These are phyloP conservation scores for Chamaecrista fasciculata DNA, from an alignment of 306 rosid species.

Conservation along the genomic window DNA sequence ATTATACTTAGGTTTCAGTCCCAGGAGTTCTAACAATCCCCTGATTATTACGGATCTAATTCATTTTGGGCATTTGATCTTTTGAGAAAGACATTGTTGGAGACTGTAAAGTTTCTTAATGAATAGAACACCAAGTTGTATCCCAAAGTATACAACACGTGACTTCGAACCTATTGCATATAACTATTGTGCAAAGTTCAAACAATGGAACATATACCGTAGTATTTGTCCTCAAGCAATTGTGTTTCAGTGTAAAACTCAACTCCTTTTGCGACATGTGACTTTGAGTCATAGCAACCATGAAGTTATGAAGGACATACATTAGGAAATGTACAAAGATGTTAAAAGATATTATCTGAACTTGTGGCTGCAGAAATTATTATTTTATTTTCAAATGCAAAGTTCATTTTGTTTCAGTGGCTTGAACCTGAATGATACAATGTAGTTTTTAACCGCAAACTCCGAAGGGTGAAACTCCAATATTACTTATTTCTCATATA, in stretches of 20 bases:
- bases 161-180: too few relatives aligned
- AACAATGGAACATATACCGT: background rate
- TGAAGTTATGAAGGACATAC: background rate
- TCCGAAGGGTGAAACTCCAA: background rate
- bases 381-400: constrained; percentile 43
- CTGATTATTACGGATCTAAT: too few relatives aligned
- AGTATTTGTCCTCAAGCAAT: background rate
- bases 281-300: constrained; percentile 13
- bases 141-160: too few relatives aligned
- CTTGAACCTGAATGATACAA: constrained; percentile 5
- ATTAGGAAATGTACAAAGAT: constrained; percentile 34
- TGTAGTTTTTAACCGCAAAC: background rate
- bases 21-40: background rate
- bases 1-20: background rate
- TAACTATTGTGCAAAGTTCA: background rate
- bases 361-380: constrained; percentile 18
- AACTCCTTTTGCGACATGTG: constrained; percentile 6
- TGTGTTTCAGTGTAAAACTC: background rate
- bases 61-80: background rate
- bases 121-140: background rate
- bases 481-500: background rate
- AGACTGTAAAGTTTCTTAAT: background rate
- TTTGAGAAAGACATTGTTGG: background rate
- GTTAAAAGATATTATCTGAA: constrained; percentile 35
- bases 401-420: background rate